Base-by-base conservation (phyloP, 768 basidiomycete genomes). In the Pisolithus orientalis region DNA sequence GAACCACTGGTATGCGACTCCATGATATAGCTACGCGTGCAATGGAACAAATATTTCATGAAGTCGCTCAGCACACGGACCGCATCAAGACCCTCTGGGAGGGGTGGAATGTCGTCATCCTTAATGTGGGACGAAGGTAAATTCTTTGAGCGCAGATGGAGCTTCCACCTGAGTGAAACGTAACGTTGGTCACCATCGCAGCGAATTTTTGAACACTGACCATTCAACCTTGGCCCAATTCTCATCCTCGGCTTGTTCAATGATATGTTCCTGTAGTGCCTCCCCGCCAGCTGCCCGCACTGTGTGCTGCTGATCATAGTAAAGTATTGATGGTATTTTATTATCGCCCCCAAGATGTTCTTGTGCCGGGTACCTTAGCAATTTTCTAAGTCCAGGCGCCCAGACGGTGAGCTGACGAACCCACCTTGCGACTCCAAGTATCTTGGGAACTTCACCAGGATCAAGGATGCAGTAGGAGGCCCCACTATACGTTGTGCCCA, bases 311-410 rank as follows among this genome's bases (percentile, higher is more conserved):
- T 55, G 49, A 51, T 78, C 77, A 53, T 80, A 80, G 52, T 74
- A 75, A 13, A 80, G 51, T 31, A 77, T 63, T 0, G 76, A 75
- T 0, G 76, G 78, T 39, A 80, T 75, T 53, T 78, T 80, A 24
- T 68, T 72, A 49, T 77, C 72, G 5, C 75, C 72, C 3, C 72
- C 73, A n/a, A 71, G 63, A 4, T 70, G 64, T n/a, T 75, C 72
- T 52, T 76, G 76, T 1, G 70, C 72, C 5, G 76, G 79, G 52
- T 72, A 78, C 51, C 78, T 79, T 34, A 11, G 42, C 24, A 25
- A 47, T 45, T 6, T 47, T 14, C 10, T 31, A 10, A 21, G 39
- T 21, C 7, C 14, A 14, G 9, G 21, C 2, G 10, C 44, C 8
- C 16, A 21, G 44, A 9, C 16, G 17, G 27, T 5, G 40, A 31